Evolutionary conservation across 75 land plant genomes (phyloP).

Genomic region (Adiantum capillusveneris): DNA sequence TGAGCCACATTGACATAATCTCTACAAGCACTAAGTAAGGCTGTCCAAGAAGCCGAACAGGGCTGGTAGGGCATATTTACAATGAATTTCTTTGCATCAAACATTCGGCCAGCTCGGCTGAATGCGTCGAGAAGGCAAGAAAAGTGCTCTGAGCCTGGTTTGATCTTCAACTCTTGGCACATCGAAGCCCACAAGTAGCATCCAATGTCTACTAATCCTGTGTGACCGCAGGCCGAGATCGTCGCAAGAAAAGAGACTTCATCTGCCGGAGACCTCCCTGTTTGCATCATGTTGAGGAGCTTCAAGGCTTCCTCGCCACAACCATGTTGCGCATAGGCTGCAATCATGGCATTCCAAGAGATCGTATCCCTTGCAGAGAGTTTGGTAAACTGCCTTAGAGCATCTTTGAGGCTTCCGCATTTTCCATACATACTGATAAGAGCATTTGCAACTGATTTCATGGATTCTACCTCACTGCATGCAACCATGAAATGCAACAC

Average conservation of each 20-base stretch:
- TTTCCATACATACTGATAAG: constrained; percentile 14
- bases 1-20: constrained; percentile 9
- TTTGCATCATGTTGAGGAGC: constrained; percentile 7
- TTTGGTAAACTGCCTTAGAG: neutral
- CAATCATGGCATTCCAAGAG: constrained; percentile 19
- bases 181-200: constrained; percentile 18
- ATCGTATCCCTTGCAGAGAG: neutral
- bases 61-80: constrained; percentile 32
- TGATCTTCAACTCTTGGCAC: constrained; percentile 11
- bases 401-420: constrained; percentile 3
- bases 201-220: constrained; percentile 20
- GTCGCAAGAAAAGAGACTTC: constrained; percentile 6
- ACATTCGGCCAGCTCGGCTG: constrained; percentile 30
- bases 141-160: constrained; percentile 26
- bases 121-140: constrained; percentile 34
- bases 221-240: constrained; percentile 24
- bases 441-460: constrained; percentile 5
- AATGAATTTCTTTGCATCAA: constrained; percentile 21
- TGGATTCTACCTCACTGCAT: neutral
- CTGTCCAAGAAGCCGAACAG: constrained; percentile 27
- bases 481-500: neutral
- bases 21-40: constrained; percentile 27
- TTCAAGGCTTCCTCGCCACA: constrained; percentile 9
- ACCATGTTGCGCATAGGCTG: constrained; percentile 11
- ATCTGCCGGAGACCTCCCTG: constrained; percentile 1